phyloP scores from a whole-genome alignment of 805 yeast species.

The Saccharomycopsis schoenii region DNA sequence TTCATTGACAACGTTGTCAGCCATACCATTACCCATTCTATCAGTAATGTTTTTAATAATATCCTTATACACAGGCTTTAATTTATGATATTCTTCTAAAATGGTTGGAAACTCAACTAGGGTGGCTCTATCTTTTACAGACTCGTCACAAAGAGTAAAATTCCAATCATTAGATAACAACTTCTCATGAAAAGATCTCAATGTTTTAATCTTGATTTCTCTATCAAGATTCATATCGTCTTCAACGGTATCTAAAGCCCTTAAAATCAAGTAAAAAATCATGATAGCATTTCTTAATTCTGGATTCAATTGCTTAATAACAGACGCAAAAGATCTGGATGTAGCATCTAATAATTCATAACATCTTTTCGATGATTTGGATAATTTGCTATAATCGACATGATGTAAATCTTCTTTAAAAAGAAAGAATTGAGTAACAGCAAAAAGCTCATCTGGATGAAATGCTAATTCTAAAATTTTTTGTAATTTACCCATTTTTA shows the following conservation, averaged over 20 bases:
- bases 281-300: constrained; percentile 72
- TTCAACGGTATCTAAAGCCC: constrained; percentile 93
- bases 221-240: constrained; percentile 88
- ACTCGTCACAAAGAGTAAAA: constrained; percentile 60
- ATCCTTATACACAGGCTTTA: constrained; percentile 68
- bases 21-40: constrained; percentile 98
- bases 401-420: constrained; percentile 49
- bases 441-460: constrained; percentile 65
- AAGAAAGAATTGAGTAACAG: constrained; percentile 52
- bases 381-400: constrained; percentile 30
- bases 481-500: constrained; percentile 35
- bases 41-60: constrained; percentile 67
- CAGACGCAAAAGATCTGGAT: constrained; percentile 91
- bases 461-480: constrained; percentile 46
- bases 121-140: constrained; percentile 75
- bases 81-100: constrained; percentile 58
- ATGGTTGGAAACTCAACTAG: constrained; percentile 69
- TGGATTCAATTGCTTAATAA: constrained; percentile 83
- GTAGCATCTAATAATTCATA: constrained; percentile 57
- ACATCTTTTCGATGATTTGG: constrained; percentile 48
- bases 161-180: constrained; percentile 68
- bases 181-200: constrained; percentile 58
- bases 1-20: constrained; percentile 74
- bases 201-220: constrained; percentile 59
- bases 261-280: constrained; percentile 75